A percentile compares a stretch with the other conserved stretches of the same genome.
Conservation (phyloP, 192 early-diverging fungal species). For the Umbelopsis sp. region DNA sequence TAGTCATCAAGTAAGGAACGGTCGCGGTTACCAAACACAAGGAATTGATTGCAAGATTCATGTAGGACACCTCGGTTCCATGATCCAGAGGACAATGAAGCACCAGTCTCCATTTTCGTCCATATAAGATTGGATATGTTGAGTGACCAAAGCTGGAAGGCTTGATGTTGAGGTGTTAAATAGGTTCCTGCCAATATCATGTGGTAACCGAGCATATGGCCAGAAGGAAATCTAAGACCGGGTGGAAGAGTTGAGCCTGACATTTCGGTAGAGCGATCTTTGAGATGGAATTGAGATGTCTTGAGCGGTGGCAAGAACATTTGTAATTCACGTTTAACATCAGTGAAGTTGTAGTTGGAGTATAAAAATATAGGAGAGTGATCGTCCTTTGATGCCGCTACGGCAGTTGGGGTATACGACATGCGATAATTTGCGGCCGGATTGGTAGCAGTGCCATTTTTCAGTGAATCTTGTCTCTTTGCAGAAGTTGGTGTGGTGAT, state of each 20-base stretch:
- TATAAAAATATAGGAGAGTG: conserved; percentile 68
- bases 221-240: conserved; percentile 77
- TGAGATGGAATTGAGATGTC: conserved; percentile 45
- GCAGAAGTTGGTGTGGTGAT: not conserved
- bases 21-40: conserved; percentile 73
- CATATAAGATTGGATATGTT: conserved; percentile 63
- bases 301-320: conserved; percentile 60
- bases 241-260: conserved; percentile 65
- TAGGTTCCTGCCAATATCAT: conserved; percentile 74
- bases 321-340: conserved; percentile 78
- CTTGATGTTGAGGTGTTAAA: conserved; percentile 64
- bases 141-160: conserved; percentile 74
- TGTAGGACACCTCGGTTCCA: conserved; percentile 79
- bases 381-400: conserved; percentile 45
- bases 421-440: not conserved
- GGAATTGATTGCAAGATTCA: conserved; percentile 61
- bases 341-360: conserved; percentile 82
- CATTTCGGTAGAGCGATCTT: conserved; percentile 72
- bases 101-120: conserved; percentile 70
- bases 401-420: not conserved
- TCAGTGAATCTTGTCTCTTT: conserved; percentile 5
- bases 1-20: conserved; percentile 76
- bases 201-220: conserved; percentile 68
- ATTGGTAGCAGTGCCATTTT: not conserved
- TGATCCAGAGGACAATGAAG: conserved; percentile 66